These are phyloP conservation scores for Prunus padus DNA, from an alignment of 306 rosid genomes.

Conservation along the genomic window DNA sequence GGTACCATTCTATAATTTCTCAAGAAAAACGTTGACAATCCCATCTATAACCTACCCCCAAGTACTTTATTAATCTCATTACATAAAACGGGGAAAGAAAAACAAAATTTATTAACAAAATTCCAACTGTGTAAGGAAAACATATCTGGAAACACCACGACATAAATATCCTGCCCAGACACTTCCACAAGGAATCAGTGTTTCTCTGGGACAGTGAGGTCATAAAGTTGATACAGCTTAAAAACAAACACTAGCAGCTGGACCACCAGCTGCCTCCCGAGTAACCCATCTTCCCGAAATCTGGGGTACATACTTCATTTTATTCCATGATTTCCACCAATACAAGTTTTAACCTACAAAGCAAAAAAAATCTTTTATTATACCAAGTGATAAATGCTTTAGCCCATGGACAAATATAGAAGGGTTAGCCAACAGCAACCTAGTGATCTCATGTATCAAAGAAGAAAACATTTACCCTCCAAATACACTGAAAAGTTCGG, in stretches of 20 bases:
- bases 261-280: constrained; percentile 28
- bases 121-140: constrained; percentile 20
- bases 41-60: too few species aligned
- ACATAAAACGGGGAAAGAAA: constrained; percentile 4
- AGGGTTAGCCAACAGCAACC: neutral
- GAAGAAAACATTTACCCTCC: neutral
- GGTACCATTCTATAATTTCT: too few species aligned
- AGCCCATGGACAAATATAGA: neutral
- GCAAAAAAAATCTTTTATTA: constrained; percentile 1
- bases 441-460: neutral
- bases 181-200: constrained; percentile 2
- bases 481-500: neutral
- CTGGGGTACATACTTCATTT: constrained; percentile 37
- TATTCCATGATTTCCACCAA: constrained; percentile 19
- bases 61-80: too few species aligned
- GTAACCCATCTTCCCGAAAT: constrained; percentile 32
- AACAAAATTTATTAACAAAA: constrained; percentile 47
- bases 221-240: constrained; percentile 30
- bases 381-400: neutral
- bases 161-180: constrained; percentile 11
- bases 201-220: constrained; percentile 30
- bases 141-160: constrained; percentile 1
- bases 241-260: constrained; percentile 30
- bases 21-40: too few species aligned
- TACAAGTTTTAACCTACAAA: constrained; percentile 33